Evolutionary conservation across 176 grass and related monocot species (phyloP), one percentile per base, ranked within the genome.

Genomic region (Dendrocalamus sinicus): DNA sequence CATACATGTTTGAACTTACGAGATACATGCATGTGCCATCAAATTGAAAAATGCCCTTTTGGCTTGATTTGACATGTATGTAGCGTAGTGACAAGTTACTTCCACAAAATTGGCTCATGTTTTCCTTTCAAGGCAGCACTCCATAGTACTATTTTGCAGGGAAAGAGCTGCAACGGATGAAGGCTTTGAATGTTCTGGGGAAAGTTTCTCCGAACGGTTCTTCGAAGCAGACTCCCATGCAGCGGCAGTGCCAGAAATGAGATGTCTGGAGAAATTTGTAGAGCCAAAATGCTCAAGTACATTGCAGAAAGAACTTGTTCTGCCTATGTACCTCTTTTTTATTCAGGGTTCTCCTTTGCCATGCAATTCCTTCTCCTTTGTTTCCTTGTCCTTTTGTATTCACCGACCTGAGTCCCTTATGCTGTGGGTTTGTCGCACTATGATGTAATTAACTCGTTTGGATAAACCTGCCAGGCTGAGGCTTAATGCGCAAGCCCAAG

Each of bases 101-200:
- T 74, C 10, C 20, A 15, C 57, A 11, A 23, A 10, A 52, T 59
- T 23, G 50, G 13, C 71, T 83, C 40, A 9, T 68, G 20, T 43
- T 59, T 35, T 63, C 22, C 23, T 85, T 63, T 83, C 9, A 86
- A 89, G 12, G 58, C 9, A 3, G 4, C 35, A 81, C 4, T 11
- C 57, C 65, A 28, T 84, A 20, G 73, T 30, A 20, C 48, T 39
- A 3, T 78, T 58, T 69, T 51, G 1, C 81, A 98, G 93, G 91
- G 22, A 95, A 93, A 72, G 93, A 95, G 72, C 68, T 95, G 19
- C 89, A 91, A 76, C 86, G 93, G 14, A 98, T 93, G 93, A 87
- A 93, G 79, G 74, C 73, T 82, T 86, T 98, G 87, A 91, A 95
- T 85, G 82, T 95, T 79, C 72, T 92, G 65, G 91, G 95, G 9